Base-by-base conservation (phyloP, 2,329 filamentous ascomycete species). In the Akanthomyces lecanii region DNA sequence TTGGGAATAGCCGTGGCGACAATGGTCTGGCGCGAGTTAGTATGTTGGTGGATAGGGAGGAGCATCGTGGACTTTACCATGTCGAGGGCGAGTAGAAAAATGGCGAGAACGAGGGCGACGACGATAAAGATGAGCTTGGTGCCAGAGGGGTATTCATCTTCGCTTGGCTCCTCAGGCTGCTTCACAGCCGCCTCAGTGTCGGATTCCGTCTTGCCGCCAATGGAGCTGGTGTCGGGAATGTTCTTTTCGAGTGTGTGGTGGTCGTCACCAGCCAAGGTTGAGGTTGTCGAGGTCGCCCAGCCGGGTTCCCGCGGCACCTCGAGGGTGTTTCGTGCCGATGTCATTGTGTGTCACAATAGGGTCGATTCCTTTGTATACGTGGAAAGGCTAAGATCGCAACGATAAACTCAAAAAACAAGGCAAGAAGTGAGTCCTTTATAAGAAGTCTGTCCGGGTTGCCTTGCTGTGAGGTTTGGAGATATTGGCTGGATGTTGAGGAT, bases 1-100 rank as follows among this genome's bases (percentile, higher is more conserved):
- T 77, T 77, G 3, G 80, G 80, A 45, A 82, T 81, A 11, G 79
- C 79, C 0, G 79, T 81, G 4, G 78, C 78, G 33, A 82, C 76
- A 63, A 82, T 82, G 3, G 79, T 81, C 75, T 78, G 8, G 10
- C 33, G 33, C 33, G 33, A 8, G 33, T 36, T 36, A 36, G 33
- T 7, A 36, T 8, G 10, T 7, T 36, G 33, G 6, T 8, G 33
- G 33, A 3, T 2, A 11, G 8, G 14, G 14, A 10, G 8, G 12
- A 21, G 16, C 2, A 12, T 10, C 5, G 8, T 10, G 42, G 2
- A 28, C 42, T 16, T 16, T 58, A 64, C 65, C 65, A 66, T 66
- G 50, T 66, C 65, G 25, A 66, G 63, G 21, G 65, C 63, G 18
- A 64, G 50, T 21, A 66, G 63, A 21, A 66, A 66, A 30, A 66